Conservation (phyloP, 2,329 filamentous ascomycete genomes). For the Colletotrichum cereale region DNA sequence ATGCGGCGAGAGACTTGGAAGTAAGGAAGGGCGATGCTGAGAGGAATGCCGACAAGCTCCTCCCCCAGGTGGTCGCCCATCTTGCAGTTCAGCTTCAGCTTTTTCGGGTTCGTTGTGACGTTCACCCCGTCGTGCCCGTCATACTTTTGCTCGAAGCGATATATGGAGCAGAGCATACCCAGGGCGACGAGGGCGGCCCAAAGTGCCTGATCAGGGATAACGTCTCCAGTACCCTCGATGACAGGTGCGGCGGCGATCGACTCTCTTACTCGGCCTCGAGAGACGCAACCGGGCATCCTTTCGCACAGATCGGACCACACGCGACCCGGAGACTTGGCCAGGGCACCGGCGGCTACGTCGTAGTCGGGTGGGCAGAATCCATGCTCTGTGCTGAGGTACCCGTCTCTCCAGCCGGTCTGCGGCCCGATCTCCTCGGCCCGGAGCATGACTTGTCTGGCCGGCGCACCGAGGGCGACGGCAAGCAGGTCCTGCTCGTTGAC, state of each 20-base stretch:
- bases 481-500: constrained; percentile 62
- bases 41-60: constrained; percentile 62
- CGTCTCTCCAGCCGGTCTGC: constrained; percentile 64
- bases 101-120: constrained; percentile 48
- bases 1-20: constrained; percentile 63
- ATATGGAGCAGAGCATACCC: constrained; percentile 66
- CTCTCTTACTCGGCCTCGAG: constrained; percentile 62
- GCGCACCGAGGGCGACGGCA: constrained; percentile 65
- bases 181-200: constrained; percentile 66
- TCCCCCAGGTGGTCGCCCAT: constrained; percentile 64
- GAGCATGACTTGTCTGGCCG: constrained; percentile 65
- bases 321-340: constrained; percentile 61
- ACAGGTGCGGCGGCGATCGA: constrained; percentile 61
- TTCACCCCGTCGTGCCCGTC: constrained; percentile 63
- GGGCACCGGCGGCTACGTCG: constrained; percentile 60
- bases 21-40: constrained; percentile 62
- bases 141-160: constrained; percentile 64
- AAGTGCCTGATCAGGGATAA: constrained; percentile 64
- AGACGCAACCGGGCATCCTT: constrained; percentile 64
- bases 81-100: constrained; percentile 51
- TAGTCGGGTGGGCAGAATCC: constrained; percentile 66
- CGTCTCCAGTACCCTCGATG: constrained; percentile 61
- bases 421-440: constrained; percentile 65
- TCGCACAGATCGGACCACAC: constrained; percentile 67
- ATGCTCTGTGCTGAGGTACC: constrained; percentile 63